phyloP scores from a whole-genome alignment of 257 asterid species.

The Lantana camara region DNA sequence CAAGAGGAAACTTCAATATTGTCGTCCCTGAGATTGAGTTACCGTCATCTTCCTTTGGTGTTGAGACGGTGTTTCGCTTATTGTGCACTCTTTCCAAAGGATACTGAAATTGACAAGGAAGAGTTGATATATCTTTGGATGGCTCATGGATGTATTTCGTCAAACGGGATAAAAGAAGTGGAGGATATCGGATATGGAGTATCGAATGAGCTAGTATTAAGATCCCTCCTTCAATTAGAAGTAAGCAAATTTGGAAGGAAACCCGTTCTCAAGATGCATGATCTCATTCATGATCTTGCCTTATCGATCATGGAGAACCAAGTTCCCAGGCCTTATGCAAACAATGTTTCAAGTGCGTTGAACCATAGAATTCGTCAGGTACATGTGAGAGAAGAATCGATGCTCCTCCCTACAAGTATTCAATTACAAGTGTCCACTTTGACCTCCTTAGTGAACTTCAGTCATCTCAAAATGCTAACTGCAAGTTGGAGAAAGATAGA shows the following conservation, averaged over 20 bases:
- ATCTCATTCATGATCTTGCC: conserved; percentile 45
- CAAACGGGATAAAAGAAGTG: conserved; percentile 18
- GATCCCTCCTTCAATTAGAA: conserved; percentile 36
- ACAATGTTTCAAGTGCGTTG: not conserved
- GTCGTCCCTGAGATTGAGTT: conserved; percentile 37
- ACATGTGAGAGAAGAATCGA: not conserved
- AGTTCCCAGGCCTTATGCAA: conserved; percentile 14
- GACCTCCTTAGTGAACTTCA: not conserved
- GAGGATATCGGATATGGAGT: conserved; percentile 34
- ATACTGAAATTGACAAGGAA: conserved; percentile 2
- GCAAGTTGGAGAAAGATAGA: conserved; percentile 19
- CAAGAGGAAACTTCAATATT: conserved; percentile 17
- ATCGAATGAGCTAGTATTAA: conserved; percentile 32
- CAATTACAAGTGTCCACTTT: conserved; percentile 1
- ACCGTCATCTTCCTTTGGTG: conserved; percentile 34
- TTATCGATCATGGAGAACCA: conserved; percentile 29
- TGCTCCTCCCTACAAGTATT: conserved; percentile 25
- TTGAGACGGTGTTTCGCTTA: conserved; percentile 40
- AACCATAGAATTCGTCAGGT: conserved; percentile 24
- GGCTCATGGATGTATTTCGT: conserved; percentile 35
- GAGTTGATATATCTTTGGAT: conserved; percentile 30
- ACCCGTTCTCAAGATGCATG: conserved; percentile 31
- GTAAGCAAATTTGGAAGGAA: not conserved
- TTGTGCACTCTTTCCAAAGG: conserved; percentile 38
- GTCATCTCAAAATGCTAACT: conserved; percentile 17